phyloP scores from a whole-genome alignment of 305 asterid genomes.

The Fraxinus nigra region DNA sequence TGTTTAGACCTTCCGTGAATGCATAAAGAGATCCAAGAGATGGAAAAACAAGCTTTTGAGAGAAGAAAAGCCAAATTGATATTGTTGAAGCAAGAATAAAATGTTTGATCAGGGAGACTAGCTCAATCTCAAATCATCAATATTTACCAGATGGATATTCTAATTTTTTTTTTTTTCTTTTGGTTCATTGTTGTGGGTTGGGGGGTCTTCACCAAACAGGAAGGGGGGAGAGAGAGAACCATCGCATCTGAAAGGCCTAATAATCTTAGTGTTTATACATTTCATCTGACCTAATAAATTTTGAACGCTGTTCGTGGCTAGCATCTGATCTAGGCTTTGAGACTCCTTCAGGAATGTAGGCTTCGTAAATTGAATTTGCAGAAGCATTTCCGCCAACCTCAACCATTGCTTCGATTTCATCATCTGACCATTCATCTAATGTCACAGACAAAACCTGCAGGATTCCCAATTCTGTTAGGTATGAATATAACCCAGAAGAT shows the following conservation, averaged over 20 bases:
- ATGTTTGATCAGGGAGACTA: background rate
- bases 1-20: background rate
- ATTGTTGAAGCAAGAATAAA: background rate
- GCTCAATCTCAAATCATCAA: background rate
- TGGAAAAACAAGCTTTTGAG: background rate
- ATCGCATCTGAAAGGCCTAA: background rate
- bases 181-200: background rate
- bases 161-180: background rate
- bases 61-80: background rate
- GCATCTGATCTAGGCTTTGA: slow-evolving; percentile 83
- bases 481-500: background rate
- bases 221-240: background rate
- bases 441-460: slow-evolving; percentile 90
- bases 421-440: slow-evolving; percentile 97
- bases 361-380: slow-evolving; percentile 96
- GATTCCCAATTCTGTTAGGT: background rate
- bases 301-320: slow-evolving; percentile 68
- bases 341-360: slow-evolving; percentile 80
- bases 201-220: background rate
- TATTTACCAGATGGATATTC: background rate
- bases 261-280: background rate
- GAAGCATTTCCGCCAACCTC: slow-evolving; percentile 95
- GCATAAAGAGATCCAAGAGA: background rate
- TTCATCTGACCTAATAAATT: slow-evolving; percentile 59
- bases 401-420: slow-evolving; percentile 75